Conservation (phyloP, 2,329 filamentous ascomycete species). For the Pyrenochaeta sp. region DNA sequence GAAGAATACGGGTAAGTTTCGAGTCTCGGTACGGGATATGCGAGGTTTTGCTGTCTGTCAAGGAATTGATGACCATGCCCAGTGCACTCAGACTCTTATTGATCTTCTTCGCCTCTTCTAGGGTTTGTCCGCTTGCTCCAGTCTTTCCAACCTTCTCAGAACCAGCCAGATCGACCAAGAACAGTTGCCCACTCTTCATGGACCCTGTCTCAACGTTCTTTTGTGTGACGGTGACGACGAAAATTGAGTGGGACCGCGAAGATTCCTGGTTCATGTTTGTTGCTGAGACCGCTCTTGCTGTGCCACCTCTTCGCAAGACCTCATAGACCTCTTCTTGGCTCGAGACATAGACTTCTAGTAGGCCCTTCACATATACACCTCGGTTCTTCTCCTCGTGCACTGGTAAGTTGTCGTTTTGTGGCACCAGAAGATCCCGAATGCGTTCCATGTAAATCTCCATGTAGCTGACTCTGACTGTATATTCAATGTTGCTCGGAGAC, state of each 20-base stretch:
- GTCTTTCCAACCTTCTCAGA: constrained; percentile 99
- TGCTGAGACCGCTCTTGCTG: constrained; percentile 87
- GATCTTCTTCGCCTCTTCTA: constrained; percentile 99
- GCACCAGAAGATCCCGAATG: constrained; percentile 90
- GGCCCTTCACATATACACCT: constrained; percentile 95
- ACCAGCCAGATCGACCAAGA: constrained; percentile 96
- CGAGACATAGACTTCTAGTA: constrained; percentile 94
- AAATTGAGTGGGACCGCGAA: constrained; percentile 97
- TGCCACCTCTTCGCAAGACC: constrained; percentile 92
- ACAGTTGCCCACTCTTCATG: constrained; percentile 94
- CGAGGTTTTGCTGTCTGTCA: constrained; percentile 96
- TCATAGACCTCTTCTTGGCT: constrained; percentile 96
- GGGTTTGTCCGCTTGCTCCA: constrained; percentile 92
- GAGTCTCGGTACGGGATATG: constrained; percentile 98
- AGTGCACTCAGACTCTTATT: constrained; percentile 99
- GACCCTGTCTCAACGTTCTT: constrained; percentile 98
- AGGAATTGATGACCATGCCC: constrained; percentile 97
- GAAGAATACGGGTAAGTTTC: constrained; percentile 94
- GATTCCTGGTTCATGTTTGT: constrained; percentile 99
- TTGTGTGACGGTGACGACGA: constrained; percentile 95
- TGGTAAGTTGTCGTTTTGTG: constrained; percentile 93
- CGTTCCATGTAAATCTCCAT: constrained; percentile 99
- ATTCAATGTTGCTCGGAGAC: constrained; percentile 92
- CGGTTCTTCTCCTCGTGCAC: constrained; percentile 98
- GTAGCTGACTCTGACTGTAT: constrained; percentile 97